Conservation (phyloP, 164 flowering plant species). For the grape (Vitis vinifera) region DNA sequence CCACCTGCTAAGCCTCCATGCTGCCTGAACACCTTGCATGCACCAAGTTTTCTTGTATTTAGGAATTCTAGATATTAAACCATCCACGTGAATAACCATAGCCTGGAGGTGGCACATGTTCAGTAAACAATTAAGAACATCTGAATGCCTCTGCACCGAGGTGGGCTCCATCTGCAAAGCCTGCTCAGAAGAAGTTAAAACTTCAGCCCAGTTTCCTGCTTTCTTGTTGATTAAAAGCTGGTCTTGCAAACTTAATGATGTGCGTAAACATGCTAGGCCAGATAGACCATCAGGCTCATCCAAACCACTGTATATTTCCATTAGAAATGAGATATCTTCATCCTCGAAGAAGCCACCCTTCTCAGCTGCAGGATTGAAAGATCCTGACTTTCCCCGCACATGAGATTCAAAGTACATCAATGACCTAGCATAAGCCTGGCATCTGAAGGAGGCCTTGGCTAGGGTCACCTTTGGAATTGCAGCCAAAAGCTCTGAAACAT, state of each 20-base stretch:
- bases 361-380: conserved; percentile 95
- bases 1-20: conserved; percentile 99
- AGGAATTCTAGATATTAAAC: conserved; percentile 83
- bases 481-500: conserved; percentile 80
- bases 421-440: conserved; percentile 97
- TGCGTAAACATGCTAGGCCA: conserved; percentile 84
- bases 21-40: conserved; percentile 99
- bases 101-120: conserved; percentile 98
- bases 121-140: conserved; percentile 85
- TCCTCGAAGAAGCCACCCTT: conserved; percentile 88
- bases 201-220: conserved; percentile 98
- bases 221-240: conserved; percentile 83
- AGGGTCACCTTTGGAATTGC: conserved; percentile 91
- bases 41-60: conserved; percentile 94
- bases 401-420: conserved; percentile 91
- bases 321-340: conserved; percentile 82
- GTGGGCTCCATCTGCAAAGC: conserved; percentile 90
- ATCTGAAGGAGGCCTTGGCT: conserved; percentile 85
- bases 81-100: conserved; percentile 96
- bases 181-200: conserved; percentile 87
- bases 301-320: conserved; percentile 91
- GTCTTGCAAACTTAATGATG: conserved; percentile 76
- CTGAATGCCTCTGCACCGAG: conserved; percentile 94
- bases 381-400: conserved; percentile 81
- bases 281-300: conserved; percentile 98